Conservation (phyloP, 2,329 filamentous ascomycete species). For the Dendrostoma leiphaemia region DNA sequence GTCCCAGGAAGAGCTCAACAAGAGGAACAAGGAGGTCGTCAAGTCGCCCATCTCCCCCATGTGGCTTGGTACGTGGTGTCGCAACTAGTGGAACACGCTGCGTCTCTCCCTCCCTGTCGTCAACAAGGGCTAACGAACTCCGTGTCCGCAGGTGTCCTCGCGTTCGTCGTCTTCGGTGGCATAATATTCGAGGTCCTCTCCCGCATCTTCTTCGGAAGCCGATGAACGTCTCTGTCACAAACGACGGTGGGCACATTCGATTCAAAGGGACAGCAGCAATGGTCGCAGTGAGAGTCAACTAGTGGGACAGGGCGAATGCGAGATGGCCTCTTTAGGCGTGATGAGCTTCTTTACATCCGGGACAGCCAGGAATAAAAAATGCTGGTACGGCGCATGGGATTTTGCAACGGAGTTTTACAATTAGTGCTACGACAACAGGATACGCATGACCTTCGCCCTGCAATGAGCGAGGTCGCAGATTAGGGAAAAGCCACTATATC, state of each 20-base stretch:
- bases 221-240: too few species aligned
- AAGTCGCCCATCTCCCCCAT: conserved; percentile 65
- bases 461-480: too few species aligned
- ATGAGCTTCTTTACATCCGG: background rate
- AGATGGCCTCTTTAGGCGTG: background rate
- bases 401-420: conserved; percentile 13
- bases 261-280: too few species aligned
- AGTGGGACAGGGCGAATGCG: too few species aligned
- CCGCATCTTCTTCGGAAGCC: conserved; percentile 45
- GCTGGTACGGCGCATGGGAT: conserved; percentile 9
- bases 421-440: conserved; percentile 7
- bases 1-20: conserved; percentile 63
- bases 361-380: background rate
- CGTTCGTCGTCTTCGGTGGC: conserved; percentile 60
- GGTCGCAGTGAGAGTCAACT: too few species aligned
- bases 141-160: conserved; percentile 47
- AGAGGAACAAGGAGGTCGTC: conserved; percentile 50
- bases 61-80: conserved; percentile 55
- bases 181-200: conserved; percentile 57
- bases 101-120: background rate
- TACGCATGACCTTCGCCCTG: too few species aligned
- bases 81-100: background rate
- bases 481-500: conserved; percentile 1
- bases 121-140: conserved; percentile 8
- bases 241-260: too few species aligned